These are phyloP conservation scores for Dendrobium chrysotoxum DNA, from an alignment of 106 monocot species.

Conservation along the genomic window DNA sequence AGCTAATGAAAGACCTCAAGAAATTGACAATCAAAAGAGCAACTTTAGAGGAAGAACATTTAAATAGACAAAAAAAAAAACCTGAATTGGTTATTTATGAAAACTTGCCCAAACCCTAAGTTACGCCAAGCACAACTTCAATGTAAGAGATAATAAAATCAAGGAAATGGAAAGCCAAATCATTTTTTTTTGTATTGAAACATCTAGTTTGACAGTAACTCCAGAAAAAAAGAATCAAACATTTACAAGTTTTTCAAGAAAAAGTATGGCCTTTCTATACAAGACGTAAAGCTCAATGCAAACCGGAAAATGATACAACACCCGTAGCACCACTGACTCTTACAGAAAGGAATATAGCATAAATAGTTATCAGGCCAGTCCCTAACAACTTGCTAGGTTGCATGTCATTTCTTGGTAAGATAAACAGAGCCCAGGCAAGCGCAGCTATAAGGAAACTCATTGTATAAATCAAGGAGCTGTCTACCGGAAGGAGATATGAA, in stretches of 20 bases:
- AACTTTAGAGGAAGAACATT: background rate
- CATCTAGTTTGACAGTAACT: background rate
- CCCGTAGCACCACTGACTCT: conserved; percentile 45
- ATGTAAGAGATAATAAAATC: background rate
- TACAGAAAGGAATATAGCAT: conserved; percentile 50
- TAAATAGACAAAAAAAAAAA: background rate
- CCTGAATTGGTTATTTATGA: background rate
- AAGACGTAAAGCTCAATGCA: conserved; percentile 7
- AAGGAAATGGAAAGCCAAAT: background rate
- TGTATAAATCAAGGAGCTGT: conserved; percentile 56
- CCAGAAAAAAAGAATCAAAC: background rate
- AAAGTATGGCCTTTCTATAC: background rate
- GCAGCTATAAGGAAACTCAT: conserved; percentile 60
- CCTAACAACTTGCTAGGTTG: conserved; percentile 53
- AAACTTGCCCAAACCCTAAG: background rate
- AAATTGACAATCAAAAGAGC: background rate
- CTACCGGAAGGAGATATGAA: conserved; percentile 54
- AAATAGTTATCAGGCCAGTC: conserved; percentile 53
- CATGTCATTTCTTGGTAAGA: conserved; percentile 59
- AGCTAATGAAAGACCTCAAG: background rate
- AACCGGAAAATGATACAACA: conserved; percentile 33
- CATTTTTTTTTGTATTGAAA: background rate
- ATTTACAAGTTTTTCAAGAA: background rate
- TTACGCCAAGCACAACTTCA: background rate
- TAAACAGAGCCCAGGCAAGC: conserved; percentile 52